Base-by-base conservation (phyloP, 2,329 filamentous ascomycete genomes). In the Beauveria asiatica region DNA sequence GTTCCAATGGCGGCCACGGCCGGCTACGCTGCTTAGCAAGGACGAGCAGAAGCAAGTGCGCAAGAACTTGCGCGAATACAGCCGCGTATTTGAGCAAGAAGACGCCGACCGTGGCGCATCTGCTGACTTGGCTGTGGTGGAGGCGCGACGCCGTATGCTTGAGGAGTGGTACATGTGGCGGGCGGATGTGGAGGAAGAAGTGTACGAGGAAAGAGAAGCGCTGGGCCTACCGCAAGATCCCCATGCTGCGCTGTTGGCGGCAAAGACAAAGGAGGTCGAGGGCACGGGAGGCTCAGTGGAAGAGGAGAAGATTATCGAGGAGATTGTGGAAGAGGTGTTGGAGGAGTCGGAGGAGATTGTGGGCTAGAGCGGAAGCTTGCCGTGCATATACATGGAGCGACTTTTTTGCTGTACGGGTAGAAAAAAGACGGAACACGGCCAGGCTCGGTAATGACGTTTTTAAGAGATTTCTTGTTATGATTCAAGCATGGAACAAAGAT, bases 31-130 rank as follows among this genome's bases (percentile, higher is more conserved):
- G 64, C 88, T 99, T 61, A 87, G 84, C 74, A 96, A 96, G 79
- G 93, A 97, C 64, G 93, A 99, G 80, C 94, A 97, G 80, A 96
- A 97, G 82, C 84, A 89, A 70, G 90, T 97, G 70, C 93, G 95
- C 79, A 97, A 96, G 85, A 99, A 97, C 77, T 86, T 99, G 59
- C 90, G 93, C 67, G 94, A 97, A 76, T 99, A 97, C 84, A 91
- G 87, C 74, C 90, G 90, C 72, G 81, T 89, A 65, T 99, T 99
- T 74, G 94, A 99, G 68, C 91, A 96, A 77, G 89, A 96, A 73
- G 95, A 99, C 75, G 85, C 88, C 65, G 92, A 95, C 72, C 92
- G 93, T 71, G 92, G 92, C 71, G 93, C 92, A 64, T 93, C 91
- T 60, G 94, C 93, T 68, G 94, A 97, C 78, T 85, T 92, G 69